These are phyloP conservation scores for Incumbomyces lentus DNA, from an alignment of 2,329 filamentous ascomycete species.

Conservation along the genomic window DNA sequence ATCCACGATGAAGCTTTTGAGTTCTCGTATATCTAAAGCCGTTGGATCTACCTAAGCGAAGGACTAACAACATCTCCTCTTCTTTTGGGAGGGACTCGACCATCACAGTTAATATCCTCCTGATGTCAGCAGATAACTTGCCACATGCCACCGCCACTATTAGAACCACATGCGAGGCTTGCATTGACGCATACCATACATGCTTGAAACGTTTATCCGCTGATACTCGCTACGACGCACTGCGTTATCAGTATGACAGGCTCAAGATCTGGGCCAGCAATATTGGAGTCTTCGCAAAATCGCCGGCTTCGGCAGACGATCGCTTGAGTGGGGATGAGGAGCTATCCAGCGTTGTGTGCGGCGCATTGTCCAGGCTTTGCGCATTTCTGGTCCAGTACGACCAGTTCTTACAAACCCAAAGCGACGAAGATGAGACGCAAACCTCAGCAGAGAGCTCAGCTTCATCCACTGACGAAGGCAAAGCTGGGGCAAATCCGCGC, in stretches of 20 bases:
- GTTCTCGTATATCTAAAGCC: too few relatives aligned
- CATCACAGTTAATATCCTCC: not conserved
- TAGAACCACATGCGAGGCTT: not conserved
- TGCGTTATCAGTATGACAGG: not conserved
- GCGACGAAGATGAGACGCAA: not conserved
- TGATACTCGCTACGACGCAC: not conserved
- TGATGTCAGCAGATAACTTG: not conserved
- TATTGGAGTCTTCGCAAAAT: not conserved
- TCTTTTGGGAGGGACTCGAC: not conserved
- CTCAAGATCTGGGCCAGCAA: constrained; percentile 1
- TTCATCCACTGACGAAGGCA: not conserved
- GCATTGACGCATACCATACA: not conserved
- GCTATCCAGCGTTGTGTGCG: not conserved
- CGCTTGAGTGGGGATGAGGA: not conserved
- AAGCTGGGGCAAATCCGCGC: not conserved
- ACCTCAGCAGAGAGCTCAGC: not conserved
- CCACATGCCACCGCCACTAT: not conserved
- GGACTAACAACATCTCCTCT: not conserved
- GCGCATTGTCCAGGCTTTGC: not conserved
- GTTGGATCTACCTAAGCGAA: too few relatives aligned
- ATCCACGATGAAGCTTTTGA: too few relatives aligned
- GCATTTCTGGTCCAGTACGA: not conserved
- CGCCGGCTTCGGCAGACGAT: not conserved
- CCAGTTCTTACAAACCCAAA: not conserved
- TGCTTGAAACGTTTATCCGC: not conserved